phyloP scores from a whole-genome alignment of 345 rosid genomes.

The Physaria fendleri region DNA sequence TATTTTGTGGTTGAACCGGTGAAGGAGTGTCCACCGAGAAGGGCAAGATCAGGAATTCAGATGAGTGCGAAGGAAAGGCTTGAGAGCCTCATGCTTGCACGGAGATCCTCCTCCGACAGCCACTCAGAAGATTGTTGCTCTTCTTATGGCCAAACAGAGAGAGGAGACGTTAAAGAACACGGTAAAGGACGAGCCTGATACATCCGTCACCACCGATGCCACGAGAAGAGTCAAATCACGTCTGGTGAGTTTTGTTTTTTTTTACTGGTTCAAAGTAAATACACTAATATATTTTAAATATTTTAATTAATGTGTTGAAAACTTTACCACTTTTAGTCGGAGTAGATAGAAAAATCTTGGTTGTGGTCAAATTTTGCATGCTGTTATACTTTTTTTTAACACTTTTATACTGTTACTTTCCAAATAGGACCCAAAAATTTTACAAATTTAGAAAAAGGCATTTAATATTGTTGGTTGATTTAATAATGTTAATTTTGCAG shows the following conservation, averaged over 20 bases:
- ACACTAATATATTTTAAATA: not conserved
- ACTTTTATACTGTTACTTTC: not conserved
- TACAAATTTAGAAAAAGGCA: not conserved
- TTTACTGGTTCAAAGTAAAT: not conserved
- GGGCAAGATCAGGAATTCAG: slow-evolving; percentile 74
- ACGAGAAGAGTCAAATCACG: slow-evolving; percentile 37
- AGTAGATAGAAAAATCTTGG: not conserved
- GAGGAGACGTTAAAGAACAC: not conserved
- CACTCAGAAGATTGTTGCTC: slow-evolving; percentile 47
- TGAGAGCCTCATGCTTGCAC: slow-evolving; percentile 67
- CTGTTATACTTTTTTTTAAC: slow-evolving; percentile 22
- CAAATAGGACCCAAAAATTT: not conserved
- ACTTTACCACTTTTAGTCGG: not conserved
- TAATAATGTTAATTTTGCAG: slow-evolving; percentile 34
- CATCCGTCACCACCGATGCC: not conserved
- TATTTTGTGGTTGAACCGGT: slow-evolving; percentile 71
- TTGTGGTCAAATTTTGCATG: slow-evolving; percentile 20
- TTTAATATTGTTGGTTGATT: not conserved
- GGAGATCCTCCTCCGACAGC: slow-evolving; percentile 83
- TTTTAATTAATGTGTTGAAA: not conserved
- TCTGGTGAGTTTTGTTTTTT: slow-evolving; percentile 37
- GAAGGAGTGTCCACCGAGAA: slow-evolving; percentile 47
- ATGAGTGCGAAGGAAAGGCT: slow-evolving; percentile 88
- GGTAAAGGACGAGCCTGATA: slow-evolving; percentile 5
- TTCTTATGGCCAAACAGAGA: slow-evolving; percentile 23